These are phyloP conservation scores for Stellera chamaejasme DNA, from an alignment of 345 rosid species.

Conservation along the genomic window DNA sequence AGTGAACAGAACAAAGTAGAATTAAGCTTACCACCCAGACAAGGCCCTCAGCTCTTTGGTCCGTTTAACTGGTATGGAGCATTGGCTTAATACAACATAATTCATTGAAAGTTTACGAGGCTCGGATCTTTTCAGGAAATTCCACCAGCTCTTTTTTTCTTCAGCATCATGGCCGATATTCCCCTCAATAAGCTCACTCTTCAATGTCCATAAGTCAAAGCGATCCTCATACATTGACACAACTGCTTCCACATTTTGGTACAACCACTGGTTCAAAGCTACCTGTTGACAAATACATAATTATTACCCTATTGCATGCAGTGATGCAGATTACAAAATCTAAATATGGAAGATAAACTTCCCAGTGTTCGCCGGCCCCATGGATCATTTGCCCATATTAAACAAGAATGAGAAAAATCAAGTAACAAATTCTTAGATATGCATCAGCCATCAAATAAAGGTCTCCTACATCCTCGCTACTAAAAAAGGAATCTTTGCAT, in stretches of 20 bases:
- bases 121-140: constrained; percentile 32
- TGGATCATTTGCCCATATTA: too few relatives aligned
- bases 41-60: constrained; percentile 81
- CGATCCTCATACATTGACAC: constrained; percentile 91
- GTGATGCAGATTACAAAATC: too few relatives aligned
- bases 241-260: constrained; percentile 82
- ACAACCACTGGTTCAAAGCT: constrained; percentile 79
- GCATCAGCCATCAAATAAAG: too few relatives aligned
- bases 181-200: constrained; percentile 36
- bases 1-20: too few relatives aligned
- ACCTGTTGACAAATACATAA: constrained; percentile 35
- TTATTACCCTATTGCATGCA: too few relatives aligned
- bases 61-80: constrained; percentile 66
- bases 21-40: constrained; percentile 65
- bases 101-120: constrained; percentile 26
- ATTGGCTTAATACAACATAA: constrained; percentile 37
- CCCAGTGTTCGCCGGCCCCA: too few relatives aligned
- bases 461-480: too few relatives aligned
- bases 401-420: too few relatives aligned
- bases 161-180: constrained; percentile 25
- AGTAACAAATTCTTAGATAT: too few relatives aligned
- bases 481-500: too few relatives aligned
- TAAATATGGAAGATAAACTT: too few relatives aligned
- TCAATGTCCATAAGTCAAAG: constrained; percentile 68
- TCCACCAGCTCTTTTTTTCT: constrained; percentile 61